These are phyloP conservation scores for Fusarium sp. DNA, from an alignment of 2,329 filamentous ascomycete species.

Conservation along the genomic window DNA sequence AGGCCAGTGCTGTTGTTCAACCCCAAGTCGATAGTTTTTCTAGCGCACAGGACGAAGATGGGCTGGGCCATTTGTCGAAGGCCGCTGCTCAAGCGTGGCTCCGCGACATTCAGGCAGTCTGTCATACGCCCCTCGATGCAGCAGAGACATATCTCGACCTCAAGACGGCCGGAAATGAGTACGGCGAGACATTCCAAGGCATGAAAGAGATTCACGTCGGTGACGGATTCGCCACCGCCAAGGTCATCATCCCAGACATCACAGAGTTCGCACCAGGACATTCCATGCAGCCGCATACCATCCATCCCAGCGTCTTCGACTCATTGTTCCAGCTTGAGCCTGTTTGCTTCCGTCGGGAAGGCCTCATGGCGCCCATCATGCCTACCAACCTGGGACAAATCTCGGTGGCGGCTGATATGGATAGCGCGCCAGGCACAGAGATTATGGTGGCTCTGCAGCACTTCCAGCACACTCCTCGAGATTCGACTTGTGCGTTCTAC, in stretches of 20 bases:
- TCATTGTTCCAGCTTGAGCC: slow-evolving; percentile 11
- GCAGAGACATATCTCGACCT: slow-evolving; percentile 2
- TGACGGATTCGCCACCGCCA: slow-evolving; percentile 9
- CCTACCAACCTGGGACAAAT: slow-evolving; percentile 2
- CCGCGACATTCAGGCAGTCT: background rate
- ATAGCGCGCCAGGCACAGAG: background rate
- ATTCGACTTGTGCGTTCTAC: slow-evolving; percentile 1
- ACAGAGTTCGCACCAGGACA: slow-evolving; percentile 2
- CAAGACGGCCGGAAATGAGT: slow-evolving; percentile 1
- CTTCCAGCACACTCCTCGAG: slow-evolving; percentile 6
- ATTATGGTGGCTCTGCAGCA: slow-evolving; percentile 4
- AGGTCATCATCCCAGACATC: slow-evolving; percentile 15
- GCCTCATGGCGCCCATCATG: slow-evolving; percentile 1
- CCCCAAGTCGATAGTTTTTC: background rate
- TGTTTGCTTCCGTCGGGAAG: slow-evolving; percentile 1
- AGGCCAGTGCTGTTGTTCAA: background rate
- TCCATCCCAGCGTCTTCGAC: slow-evolving; percentile 22
- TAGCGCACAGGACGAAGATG: background rate
- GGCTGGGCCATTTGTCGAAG: slow-evolving; percentile 12
- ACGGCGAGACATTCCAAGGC: slow-evolving; percentile 12
- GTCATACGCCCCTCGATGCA: background rate
- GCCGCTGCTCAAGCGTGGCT: slow-evolving; percentile 10
- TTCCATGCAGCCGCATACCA: slow-evolving; percentile 17
- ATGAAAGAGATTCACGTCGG: slow-evolving; percentile 11
- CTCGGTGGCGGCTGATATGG: slow-evolving; percentile 8